Evolutionary conservation across 73 alveolate species (phyloP).

Genomic region (Effrenium voratum): DNA sequence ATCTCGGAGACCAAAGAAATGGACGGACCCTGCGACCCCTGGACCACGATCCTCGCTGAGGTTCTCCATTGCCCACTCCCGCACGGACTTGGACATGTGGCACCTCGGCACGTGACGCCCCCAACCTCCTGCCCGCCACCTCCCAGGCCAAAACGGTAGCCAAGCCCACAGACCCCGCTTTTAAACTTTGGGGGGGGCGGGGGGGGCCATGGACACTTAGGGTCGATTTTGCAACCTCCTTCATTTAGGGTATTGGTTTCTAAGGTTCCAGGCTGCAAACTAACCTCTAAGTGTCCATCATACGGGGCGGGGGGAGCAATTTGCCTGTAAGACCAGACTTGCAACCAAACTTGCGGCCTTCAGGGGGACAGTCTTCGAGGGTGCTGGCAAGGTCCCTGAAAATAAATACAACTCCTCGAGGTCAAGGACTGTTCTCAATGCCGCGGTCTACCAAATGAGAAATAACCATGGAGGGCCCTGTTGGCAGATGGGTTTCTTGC

Average conservation of each 20-base stretch:
- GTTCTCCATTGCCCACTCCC: conserved; percentile 61
- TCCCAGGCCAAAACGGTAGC: no score
- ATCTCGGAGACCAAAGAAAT: neutral
- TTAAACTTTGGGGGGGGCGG: neutral
- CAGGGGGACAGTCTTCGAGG: neutral
- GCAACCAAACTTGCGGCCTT: neutral
- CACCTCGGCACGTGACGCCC: neutral
- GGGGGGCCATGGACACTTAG: neutral
- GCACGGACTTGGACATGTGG: conserved; percentile 69
- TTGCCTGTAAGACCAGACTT: neutral
- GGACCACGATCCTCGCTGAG: conserved; percentile 25
- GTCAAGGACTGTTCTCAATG: no score
- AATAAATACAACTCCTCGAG: no score
- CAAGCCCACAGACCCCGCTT: neutral
- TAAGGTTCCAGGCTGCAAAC: neutral
- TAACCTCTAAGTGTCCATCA: neutral
- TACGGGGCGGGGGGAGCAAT: no score
- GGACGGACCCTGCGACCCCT: neutral
- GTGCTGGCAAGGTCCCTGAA: neutral
- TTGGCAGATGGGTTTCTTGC: no score
- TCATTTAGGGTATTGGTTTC: no score
- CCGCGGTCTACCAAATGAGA: no score
- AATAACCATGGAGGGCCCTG: no score
- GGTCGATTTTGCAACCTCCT: no score
- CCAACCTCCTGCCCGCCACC: no score